phyloP scores from a whole-genome alignment of 164 flowering plant genomes.

The Vitis rotundifolia region DNA sequence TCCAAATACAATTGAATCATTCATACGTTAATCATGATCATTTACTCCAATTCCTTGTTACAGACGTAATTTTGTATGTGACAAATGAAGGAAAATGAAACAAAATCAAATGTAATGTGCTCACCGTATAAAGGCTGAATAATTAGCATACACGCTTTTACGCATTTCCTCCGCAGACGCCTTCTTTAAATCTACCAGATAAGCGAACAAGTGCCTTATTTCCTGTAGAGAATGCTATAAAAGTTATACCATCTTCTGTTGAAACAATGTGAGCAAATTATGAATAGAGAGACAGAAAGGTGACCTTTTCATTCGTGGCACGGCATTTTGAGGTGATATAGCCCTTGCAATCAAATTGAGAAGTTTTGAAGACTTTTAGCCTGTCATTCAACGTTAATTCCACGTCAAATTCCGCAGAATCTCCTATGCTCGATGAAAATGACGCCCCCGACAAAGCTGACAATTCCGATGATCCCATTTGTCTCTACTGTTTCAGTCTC shows the following conservation, averaged over 20 bases:
- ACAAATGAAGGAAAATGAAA: not conserved
- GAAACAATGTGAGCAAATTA: not conserved
- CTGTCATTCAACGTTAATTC: constrained; percentile 46
- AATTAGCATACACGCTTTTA: constrained; percentile 71
- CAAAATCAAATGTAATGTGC: not conserved
- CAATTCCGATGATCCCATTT: not conserved
- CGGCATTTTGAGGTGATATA: constrained; percentile 60
- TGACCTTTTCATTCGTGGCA: constrained; percentile 67
- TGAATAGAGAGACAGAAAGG: not conserved
- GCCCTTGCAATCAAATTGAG: constrained; percentile 45
- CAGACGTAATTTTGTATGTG: no score
- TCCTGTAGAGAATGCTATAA: constrained; percentile 35
- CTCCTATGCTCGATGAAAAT: constrained; percentile 32
- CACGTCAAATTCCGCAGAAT: constrained; percentile 38
- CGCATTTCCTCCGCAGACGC: constrained; percentile 89
- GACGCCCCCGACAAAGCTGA: constrained; percentile 17
- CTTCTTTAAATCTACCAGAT: constrained; percentile 54
- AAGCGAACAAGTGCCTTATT: constrained; percentile 45
- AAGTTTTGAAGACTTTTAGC: constrained; percentile 58
- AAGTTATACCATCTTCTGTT: not conserved
- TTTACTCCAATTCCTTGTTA: not conserved
- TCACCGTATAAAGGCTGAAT: constrained; percentile 69
- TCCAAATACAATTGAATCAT: not conserved
- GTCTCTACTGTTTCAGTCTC: no score
- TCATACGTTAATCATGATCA: not conserved